These are phyloP conservation scores for Penstemon davidsonii DNA, from an alignment of 257 asterid genomes.

Conservation along the genomic window DNA sequence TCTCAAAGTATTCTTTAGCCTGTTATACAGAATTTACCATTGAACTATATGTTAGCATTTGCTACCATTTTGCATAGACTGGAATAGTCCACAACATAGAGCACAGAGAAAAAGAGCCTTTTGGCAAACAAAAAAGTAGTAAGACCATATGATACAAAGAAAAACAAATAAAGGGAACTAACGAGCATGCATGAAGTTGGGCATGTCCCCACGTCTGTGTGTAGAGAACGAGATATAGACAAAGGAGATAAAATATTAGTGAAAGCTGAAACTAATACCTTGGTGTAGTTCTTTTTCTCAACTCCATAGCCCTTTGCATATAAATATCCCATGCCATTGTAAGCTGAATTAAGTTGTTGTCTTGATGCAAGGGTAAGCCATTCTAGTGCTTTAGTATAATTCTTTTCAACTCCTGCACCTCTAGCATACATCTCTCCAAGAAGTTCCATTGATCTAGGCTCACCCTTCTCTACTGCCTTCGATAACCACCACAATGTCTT, in stretches of 20 bases:
- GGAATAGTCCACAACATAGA: neutral
- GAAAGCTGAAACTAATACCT: slow-evolving; percentile 41
- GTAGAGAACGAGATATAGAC: neutral
- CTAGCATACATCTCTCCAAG: slow-evolving; percentile 97
- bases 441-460: slow-evolving; percentile 95
- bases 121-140: neutral
- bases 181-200: too few relatives aligned
- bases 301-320: slow-evolving; percentile 96
- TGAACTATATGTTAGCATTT: slow-evolving; percentile 5
- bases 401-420: slow-evolving; percentile 96
- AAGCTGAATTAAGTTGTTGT: slow-evolving; percentile 90
- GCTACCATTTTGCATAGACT: neutral
- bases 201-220: too few relatives aligned
- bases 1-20: slow-evolving; percentile 95
- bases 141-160: neutral
- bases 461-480: slow-evolving; percentile 93
- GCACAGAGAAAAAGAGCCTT: neutral
- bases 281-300: slow-evolving; percentile 80
- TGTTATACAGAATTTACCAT: slow-evolving; percentile 35
- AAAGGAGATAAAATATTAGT: neutral
- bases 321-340: slow-evolving; percentile 96
- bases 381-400: slow-evolving; percentile 89
- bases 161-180: neutral
- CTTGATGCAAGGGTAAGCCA: slow-evolving; percentile 93
- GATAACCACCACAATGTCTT: slow-evolving; percentile 91